A percentile compares a stretch with the other conserved stretches of the same genome.
Conservation (phyloP, 495 filamentous ascomycete genomes). For the Penicillium pulvis region DNA sequence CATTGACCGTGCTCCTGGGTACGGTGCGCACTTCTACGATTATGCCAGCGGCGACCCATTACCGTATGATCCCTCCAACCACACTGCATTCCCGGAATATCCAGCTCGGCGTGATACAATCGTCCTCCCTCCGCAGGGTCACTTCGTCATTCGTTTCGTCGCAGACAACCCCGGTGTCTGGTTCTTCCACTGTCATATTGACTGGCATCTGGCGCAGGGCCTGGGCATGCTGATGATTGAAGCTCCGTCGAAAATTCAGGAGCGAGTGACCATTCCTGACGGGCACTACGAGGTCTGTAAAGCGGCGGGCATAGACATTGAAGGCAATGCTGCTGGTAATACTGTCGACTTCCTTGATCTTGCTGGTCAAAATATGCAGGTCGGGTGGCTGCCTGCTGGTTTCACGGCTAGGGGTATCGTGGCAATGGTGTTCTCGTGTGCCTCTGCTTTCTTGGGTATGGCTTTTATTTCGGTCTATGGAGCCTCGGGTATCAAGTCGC, state of each 20-base stretch:
- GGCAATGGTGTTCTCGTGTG: constrained; percentile 69
- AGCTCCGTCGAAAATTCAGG: constrained; percentile 64
- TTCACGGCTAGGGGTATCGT: constrained; percentile 74
- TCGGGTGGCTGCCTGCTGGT: constrained; percentile 62
- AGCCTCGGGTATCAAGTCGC: constrained; percentile 19
- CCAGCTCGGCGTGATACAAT: constrained; percentile 61
- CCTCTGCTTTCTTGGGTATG: constrained; percentile 74
- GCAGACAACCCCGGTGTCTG: constrained; percentile 67
- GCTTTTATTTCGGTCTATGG: constrained; percentile 70
- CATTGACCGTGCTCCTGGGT: constrained; percentile 49
- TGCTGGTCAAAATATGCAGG: constrained; percentile 57
- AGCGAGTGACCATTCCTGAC: constrained; percentile 59
- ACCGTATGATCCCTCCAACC: constrained; percentile 41
- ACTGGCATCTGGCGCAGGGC: constrained; percentile 60
- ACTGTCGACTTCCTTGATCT: constrained; percentile 64
- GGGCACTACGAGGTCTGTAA: constrained; percentile 65
- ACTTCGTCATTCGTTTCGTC: constrained; percentile 68
- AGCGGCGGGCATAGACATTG: constrained; percentile 39
- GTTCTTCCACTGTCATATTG: constrained; percentile 66
- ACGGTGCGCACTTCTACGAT: constrained; percentile 44
- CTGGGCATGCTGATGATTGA: constrained; percentile 51
- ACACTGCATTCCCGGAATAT: constrained; percentile 34
- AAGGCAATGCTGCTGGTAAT: constrained; percentile 79
- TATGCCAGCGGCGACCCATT: constrained; percentile 39
- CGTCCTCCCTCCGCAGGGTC: constrained; percentile 54